Evolutionary conservation across 495 filamentous ascomycete genomes (phyloP).

Genomic region (Podospora fimiseda): DNA sequence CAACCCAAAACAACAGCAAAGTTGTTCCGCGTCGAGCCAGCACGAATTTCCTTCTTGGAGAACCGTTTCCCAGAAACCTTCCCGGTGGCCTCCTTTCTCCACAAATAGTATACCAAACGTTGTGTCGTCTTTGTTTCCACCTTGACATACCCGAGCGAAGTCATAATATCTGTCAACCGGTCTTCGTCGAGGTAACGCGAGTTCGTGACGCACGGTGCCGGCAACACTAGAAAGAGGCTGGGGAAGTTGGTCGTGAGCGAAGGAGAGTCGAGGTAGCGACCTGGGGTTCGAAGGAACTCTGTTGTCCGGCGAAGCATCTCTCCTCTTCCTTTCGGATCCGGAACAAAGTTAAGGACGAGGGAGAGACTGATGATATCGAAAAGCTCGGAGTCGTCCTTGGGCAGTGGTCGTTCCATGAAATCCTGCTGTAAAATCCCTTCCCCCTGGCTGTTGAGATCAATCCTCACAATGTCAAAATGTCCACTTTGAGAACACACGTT

Average conservation of each 20-base stretch:
- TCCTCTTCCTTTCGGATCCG: conserved; percentile 64
- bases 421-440: conserved; percentile 78
- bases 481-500: conserved; percentile 75
- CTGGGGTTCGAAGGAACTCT: conserved; percentile 50
- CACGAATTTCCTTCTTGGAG: conserved; percentile 65
- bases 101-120: conserved; percentile 87
- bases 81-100: conserved; percentile 41
- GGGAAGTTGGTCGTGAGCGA: conserved; percentile 49
- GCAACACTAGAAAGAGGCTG: conserved; percentile 82
- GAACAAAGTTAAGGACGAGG: conserved; percentile 90
- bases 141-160: conserved; percentile 63
- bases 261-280: conserved; percentile 11
- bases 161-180: conserved; percentile 68
- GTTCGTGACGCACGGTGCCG: conserved; percentile 81
- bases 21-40: conserved; percentile 75
- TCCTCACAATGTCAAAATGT: conserved; percentile 68
- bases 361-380: conserved; percentile 94
- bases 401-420: conserved; percentile 86
- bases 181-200: conserved; percentile 81
- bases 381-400: conserved; percentile 48
- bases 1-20: conserved; percentile 65
- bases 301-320: conserved; percentile 79
- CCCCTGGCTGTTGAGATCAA: conserved; percentile 84
- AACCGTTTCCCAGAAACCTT: conserved; percentile 20
- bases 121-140: conserved; percentile 61